These are phyloP conservation scores for Astrocystis sublimbata DNA, from an alignment of 495 filamentous ascomycete species.

Conservation along the genomic window DNA sequence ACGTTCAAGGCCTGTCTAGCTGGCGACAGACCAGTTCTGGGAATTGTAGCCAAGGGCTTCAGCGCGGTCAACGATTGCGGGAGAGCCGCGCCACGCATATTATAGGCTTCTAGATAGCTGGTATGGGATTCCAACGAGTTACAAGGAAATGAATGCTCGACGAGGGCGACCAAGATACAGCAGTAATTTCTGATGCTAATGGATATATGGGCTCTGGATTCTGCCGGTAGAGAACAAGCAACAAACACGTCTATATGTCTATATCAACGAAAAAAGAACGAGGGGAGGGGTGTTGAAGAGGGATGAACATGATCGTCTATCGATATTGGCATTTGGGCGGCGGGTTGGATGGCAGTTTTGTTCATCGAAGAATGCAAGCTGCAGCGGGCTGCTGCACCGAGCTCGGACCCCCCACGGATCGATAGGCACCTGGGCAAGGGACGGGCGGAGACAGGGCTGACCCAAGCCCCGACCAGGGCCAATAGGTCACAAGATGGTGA, in stretches of 20 bases:
- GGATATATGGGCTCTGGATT: background rate
- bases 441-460: slow-evolving; percentile 6
- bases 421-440: background rate
- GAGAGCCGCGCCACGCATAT: slow-evolving; percentile 19
- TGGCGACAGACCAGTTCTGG: slow-evolving; percentile 6
- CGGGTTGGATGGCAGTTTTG: background rate
- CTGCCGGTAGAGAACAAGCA: background rate
- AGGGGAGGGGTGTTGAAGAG: background rate
- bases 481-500: slow-evolving; percentile 8
- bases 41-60: slow-evolving; percentile 10
- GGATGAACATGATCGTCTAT: slow-evolving; percentile 1
- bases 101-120: slow-evolving; percentile 1
- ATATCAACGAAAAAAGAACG: background rate
- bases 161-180: background rate
- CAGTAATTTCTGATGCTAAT: background rate
- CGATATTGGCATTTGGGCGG: background rate
- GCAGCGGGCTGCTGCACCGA: slow-evolving; percentile 4
- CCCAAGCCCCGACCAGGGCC: background rate
- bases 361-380: background rate
- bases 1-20: slow-evolving; percentile 9
- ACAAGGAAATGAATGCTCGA: background rate
- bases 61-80: slow-evolving; percentile 17
- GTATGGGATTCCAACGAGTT: background rate
- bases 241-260: slow-evolving; percentile 8
- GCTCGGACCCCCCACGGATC: slow-evolving; percentile 2